phyloP scores from a whole-genome alignment of 2,329 filamentous ascomycete genomes.

The Cladosporium austrohemisphaericum region DNA sequence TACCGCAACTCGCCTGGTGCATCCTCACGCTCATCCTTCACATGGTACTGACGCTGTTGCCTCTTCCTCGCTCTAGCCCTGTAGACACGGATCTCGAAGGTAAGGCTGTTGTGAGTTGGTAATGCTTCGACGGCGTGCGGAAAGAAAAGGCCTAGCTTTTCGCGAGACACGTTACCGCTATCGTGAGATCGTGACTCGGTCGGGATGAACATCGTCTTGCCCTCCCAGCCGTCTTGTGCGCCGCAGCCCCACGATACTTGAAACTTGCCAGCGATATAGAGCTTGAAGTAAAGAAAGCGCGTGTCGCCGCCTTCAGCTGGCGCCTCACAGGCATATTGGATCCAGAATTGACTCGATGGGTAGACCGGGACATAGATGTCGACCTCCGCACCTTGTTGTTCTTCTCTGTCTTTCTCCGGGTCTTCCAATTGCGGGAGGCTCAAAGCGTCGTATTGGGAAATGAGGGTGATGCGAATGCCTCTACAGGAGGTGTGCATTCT shows the following conservation, averaged over 20 bases:
- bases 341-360: constrained; percentile 42
- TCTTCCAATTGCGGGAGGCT: constrained; percentile 24
- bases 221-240: constrained; percentile 40
- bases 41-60: constrained; percentile 23
- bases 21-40: not conserved
- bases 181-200: constrained; percentile 12
- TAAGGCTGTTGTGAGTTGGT: constrained; percentile 18
- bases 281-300: constrained; percentile 44
- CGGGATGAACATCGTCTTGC: constrained; percentile 41
- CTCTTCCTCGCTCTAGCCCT: constrained; percentile 40
- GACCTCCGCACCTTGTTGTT: not conserved
- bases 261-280: constrained; percentile 38
- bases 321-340: constrained; percentile 35
- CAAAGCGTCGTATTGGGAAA: constrained; percentile 41
- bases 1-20: constrained; percentile 18
- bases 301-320: constrained; percentile 21
- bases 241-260: constrained; percentile 45
- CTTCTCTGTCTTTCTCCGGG: not conserved
- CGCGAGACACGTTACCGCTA: constrained; percentile 30
- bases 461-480: constrained; percentile 39
- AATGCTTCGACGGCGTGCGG: constrained; percentile 19
- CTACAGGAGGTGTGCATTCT: too few species aligned
- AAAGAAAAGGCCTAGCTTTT: constrained; percentile 44
- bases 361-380: constrained; percentile 35
- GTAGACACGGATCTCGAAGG: constrained; percentile 42